Evolutionary conservation across 1,139 yeast genomes (phyloP).

Genomic region (Pichia sp.): DNA sequence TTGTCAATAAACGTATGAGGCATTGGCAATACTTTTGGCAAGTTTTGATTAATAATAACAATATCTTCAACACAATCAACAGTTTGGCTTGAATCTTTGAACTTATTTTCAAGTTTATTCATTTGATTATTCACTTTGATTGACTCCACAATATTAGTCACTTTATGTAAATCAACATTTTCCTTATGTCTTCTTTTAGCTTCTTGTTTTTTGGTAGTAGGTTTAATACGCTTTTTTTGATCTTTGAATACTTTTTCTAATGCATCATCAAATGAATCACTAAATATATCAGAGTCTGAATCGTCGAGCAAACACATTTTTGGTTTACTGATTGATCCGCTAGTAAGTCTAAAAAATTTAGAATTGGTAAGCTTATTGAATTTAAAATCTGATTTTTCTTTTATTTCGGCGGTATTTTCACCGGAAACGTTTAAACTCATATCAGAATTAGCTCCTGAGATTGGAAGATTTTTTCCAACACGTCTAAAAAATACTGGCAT

Average conservation of each 20-base stretch:
- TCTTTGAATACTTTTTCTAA: slow-evolving; percentile 5
- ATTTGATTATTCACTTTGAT: not conserved
- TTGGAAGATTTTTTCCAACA: not conserved
- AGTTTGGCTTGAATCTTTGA: not conserved
- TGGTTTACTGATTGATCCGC: not conserved
- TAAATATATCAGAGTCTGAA: slow-evolving; percentile 6
- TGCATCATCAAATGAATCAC: slow-evolving; percentile 11
- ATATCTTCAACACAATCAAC: slow-evolving; percentile 5
- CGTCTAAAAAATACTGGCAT: slow-evolving; percentile 1
- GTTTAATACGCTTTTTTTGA: slow-evolving; percentile 3
- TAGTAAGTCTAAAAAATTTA: slow-evolving; percentile 1
- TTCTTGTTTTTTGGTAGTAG: not conserved
- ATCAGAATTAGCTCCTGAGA: too few species aligned
- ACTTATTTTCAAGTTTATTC: not conserved
- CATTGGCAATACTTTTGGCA: slow-evolving; percentile 2
- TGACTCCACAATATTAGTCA: not conserved
- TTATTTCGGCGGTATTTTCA: not conserved
- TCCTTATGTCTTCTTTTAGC: not conserved
- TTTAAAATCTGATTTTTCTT: not conserved
- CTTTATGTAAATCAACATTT: not conserved
- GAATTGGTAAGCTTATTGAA: slow-evolving; percentile 1
- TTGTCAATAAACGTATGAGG: not conserved
- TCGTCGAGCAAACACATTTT: slow-evolving; percentile 6
- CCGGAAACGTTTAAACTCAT: too few species aligned
- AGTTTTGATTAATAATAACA: slow-evolving; percentile 2